Base-by-base conservation (phyloP, 331 rosid species). In the Cydonia oblonga region DNA sequence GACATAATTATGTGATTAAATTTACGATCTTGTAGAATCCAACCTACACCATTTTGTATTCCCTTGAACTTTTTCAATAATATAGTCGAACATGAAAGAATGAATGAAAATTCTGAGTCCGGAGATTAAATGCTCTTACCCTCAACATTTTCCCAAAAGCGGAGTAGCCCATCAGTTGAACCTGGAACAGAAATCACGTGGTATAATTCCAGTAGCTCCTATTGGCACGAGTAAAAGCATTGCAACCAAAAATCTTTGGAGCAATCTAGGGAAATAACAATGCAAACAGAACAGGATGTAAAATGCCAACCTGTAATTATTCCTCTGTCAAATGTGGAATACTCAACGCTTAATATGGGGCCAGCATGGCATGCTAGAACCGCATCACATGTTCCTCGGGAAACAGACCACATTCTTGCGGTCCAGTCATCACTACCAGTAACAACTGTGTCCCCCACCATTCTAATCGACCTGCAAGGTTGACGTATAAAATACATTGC, bases 371-470 rank as follows among this genome's bases (percentile, higher is more conserved):
- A 91, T 80, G 98, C 96, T 74, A 93, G 78, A 86, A 93, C 96
- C 79, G 97, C 97, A 85, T 93, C 98, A 83, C 98, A 93, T 67
- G 96, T 76, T 85, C 98, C 98, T 78, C 88, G 87, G 61, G 96
- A 88, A 81, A 88, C 86, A 62, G 98, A 91, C 97, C 97, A 93
- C 78, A 88, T 78, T 82, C 98, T 88, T 66, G 98, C 96, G 0
- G 98, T 91, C 98, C 98, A 93, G 84, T 93, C 98, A 79, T 93
- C 98, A 81, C 98, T 91, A 72, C 98, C 98, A 76, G 97, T 91
- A 68, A 93, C 69, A 68, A 93, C 80, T 74, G 96, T 93, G 80
- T 93, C 98, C 67, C 96, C 96, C 42, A 81, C 96, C 98, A 93
- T 91, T 88, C 98, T 85, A 72, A 93, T 84, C 18, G 98, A 93